Percentiles rank a stretch among this genome's conserved stretches.
These are phyloP conservation scores for Apophysomyces elegans DNA, from an alignment of 371 early-diverging fungal genomes.

Conservation along the genomic window DNA sequence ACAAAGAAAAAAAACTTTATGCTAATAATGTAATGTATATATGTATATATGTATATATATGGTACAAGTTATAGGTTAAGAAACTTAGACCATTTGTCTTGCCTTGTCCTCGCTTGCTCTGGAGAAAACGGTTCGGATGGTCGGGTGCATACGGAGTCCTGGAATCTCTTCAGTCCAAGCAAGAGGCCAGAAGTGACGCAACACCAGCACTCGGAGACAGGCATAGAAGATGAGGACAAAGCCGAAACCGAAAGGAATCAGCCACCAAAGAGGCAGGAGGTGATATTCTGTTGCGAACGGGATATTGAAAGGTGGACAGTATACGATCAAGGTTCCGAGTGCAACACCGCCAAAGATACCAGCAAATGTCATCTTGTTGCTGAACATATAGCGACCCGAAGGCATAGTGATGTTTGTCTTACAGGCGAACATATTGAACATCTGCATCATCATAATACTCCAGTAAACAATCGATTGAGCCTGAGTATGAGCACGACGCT, in stretches of 20 bases:
- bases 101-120: conserved; percentile 3
- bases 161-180: conserved; percentile 72
- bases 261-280: conserved; percentile 73
- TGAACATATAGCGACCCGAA: conserved; percentile 76
- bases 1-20: too few species aligned
- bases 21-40: too few species aligned
- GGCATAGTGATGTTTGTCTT: conserved; percentile 75
- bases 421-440: conserved; percentile 93
- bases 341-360: conserved; percentile 65
- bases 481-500: conserved; percentile 60
- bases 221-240: conserved; percentile 76
- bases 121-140: conserved; percentile 39
- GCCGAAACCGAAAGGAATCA: conserved; percentile 83
- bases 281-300: conserved; percentile 71
- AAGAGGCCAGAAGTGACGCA: conserved; percentile 63
- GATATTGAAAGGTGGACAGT: conserved; percentile 78
- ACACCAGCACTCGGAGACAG: conserved; percentile 62
- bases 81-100: not conserved
- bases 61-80: not conserved
- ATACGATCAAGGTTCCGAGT: conserved; percentile 77
- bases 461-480: conserved; percentile 85
- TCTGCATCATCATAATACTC: conserved; percentile 81
- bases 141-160: conserved; percentile 74
- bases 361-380: conserved; percentile 72
- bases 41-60: not conserved